Evolutionary conservation across 306 rosid genomes (phyloP).

Genomic region (Dicorynia guianensis): DNA sequence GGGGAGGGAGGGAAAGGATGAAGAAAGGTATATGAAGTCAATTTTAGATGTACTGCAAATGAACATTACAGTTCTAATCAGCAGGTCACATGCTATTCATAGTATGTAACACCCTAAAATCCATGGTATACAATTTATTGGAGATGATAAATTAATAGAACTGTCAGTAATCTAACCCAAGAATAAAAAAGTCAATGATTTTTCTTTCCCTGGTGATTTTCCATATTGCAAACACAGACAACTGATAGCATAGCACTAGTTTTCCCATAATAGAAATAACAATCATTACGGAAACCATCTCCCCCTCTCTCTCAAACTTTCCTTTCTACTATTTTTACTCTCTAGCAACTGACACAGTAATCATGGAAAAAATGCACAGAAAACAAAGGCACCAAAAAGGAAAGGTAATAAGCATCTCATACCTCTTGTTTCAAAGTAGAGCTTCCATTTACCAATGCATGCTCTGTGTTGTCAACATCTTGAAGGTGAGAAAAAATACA

Average conservation of each 20-base stretch:
- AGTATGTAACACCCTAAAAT: background rate
- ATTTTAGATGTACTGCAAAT: slow-evolving; percentile 16
- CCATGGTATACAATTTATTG: background rate
- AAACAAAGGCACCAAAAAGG: slow-evolving; percentile 3
- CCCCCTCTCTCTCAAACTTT: too few relatives aligned
- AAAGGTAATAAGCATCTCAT: slow-evolving; percentile 30
- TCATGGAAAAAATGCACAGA: background rate
- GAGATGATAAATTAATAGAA: background rate
- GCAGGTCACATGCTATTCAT: slow-evolving; percentile 27
- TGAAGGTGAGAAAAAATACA: slow-evolving; percentile 95
- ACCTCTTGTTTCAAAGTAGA: slow-evolving; percentile 67
- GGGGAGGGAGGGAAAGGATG: slow-evolving; percentile 2
- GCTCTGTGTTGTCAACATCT: slow-evolving; percentile 77
- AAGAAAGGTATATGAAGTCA: slow-evolving; percentile 19
- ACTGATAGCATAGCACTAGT: slow-evolving; percentile 23
- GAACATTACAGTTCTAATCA: slow-evolving; percentile 10
- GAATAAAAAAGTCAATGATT: background rate
- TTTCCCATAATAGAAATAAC: slow-evolving; percentile 34
- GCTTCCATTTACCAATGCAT: slow-evolving; percentile 70
- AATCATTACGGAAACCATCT: too few relatives aligned
- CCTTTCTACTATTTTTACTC: too few relatives aligned
- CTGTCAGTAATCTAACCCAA: background rate
- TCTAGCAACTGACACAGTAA: too few relatives aligned
- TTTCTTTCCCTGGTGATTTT: slow-evolving; percentile 4
- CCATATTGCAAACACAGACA: slow-evolving; percentile 21